Percentiles rank a stretch among this genome's conserved stretches.
phyloP scores from a whole-genome alignment of 768 basidiomycete species.

The Boletus subparvulus region DNA sequence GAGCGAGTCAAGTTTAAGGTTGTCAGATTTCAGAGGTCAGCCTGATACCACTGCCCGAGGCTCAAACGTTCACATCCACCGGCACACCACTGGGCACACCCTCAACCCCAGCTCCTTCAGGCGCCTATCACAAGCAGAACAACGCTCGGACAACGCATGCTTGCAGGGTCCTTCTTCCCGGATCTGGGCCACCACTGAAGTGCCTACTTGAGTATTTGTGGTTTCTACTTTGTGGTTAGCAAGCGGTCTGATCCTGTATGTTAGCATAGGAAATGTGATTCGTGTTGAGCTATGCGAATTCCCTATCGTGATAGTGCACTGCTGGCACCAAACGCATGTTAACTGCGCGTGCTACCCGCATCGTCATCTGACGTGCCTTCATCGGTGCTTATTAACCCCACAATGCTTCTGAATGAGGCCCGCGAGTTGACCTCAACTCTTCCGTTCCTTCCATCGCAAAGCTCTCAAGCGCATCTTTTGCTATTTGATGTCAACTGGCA shows the following conservation, averaged over 20 bases:
- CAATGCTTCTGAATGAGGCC: conserved; percentile 1
- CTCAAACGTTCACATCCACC: neutral
- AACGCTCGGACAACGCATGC: conserved; percentile 10
- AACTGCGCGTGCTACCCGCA: neutral
- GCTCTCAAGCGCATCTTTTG: neutral
- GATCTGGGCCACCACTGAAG: neutral
- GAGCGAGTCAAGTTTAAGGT: neutral
- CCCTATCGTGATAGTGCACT: neutral
- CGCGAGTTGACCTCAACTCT: neutral
- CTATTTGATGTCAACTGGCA: neutral
- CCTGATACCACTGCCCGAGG: neutral
- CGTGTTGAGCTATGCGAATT: neutral
- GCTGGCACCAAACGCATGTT: conserved; percentile 11
- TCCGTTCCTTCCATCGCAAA: neutral
- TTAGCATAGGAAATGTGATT: neutral
- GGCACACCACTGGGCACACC: conserved; percentile 1
- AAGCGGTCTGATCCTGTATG: conserved; percentile 5
- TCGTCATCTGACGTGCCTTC: neutral
- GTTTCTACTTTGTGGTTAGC: neutral
- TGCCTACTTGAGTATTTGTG: neutral
- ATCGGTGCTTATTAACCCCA: conserved; percentile 1
- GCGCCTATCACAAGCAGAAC: neutral
- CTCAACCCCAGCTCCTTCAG: conserved; percentile 6
- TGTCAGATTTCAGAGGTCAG: neutral
- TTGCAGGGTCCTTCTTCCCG: conserved; percentile 12